Base-by-base conservation (phyloP, 2,329 filamentous ascomycete species). In the Ascosphaera acerosa region DNA sequence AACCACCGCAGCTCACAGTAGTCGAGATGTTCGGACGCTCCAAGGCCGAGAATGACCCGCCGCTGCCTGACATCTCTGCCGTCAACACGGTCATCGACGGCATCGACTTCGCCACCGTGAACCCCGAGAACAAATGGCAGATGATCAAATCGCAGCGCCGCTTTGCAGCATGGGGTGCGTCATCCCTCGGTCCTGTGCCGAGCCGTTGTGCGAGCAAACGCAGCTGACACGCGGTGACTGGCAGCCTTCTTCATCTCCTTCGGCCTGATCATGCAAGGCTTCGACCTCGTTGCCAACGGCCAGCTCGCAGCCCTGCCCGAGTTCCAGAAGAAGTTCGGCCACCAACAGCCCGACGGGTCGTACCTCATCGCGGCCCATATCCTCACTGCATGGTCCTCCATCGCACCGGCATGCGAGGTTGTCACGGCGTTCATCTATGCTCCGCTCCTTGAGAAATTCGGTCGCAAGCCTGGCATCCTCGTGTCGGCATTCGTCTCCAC, bases 191-290 rank as follows among this genome's bases (percentile, higher is more conserved):
- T n/a, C n/a, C n/a, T n/a, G n/a, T n/a, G n/a, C n/a, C n/a, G n/a
- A n/a, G n/a, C n/a, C n/a, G n/a, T n/a, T n/a, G n/a, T 25, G 22
- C n/a, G n/a, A n/a, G 22, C 10, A 25, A 25, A 25, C n/a, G 10
- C n/a, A 25, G n/a, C 22, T 25, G 22, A 25, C n/a, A 10, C 22
- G n/a, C 10, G 10, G 10, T 25, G 10, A n/a, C 10, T 10, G n/a
- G 15, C 18, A 45, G 44, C 41, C 17, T 35, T 49, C 18, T 44
- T 38, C 36, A 40, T 41, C 6, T 47, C 46, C 9, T 42, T 38
- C 20, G 46, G 46, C 16, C 37, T 40, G 9, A 36, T 49, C 15
- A 50, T 50, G 46, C 41, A 41, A 26, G 47, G 47, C 10, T 47
- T 40, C 25, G 45, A 48, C 33, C 35, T 39, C 15, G 44, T 47